phyloP scores from a whole-genome alignment of 176 grass and related monocot genomes.

The Stipa capillata region DNA sequence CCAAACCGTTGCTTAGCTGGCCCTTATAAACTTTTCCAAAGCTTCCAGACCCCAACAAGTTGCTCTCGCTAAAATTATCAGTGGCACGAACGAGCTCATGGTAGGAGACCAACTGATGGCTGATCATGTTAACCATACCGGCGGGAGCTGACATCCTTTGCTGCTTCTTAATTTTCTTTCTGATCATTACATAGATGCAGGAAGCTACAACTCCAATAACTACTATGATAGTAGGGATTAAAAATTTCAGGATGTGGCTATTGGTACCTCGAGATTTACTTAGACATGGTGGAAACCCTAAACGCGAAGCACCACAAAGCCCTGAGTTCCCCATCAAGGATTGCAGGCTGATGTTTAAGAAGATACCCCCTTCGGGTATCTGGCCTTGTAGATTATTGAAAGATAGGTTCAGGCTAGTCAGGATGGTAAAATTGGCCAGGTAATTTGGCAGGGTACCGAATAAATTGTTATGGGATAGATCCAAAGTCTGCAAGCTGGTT shows the following conservation, averaged over 20 bases:
- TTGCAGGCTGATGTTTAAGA: neutral
- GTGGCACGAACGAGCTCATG: neutral
- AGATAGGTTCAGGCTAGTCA: neutral
- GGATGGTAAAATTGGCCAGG: neutral
- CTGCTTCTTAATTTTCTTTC: neutral
- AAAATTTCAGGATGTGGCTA: neutral
- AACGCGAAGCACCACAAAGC: neutral
- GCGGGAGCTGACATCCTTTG: neutral
- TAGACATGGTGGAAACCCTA: neutral
- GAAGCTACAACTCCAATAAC: neutral
- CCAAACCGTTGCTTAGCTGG: neutral
- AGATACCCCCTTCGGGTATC: neutral
- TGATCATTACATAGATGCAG: neutral
- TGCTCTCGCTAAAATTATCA: neutral
- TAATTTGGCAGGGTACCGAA: neutral
- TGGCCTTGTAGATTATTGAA: neutral
- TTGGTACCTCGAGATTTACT: neutral
- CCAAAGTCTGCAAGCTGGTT: neutral
- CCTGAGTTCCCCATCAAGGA: neutral
- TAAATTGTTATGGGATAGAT: neutral
- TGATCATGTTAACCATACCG: neutral
- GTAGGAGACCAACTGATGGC: neutral
- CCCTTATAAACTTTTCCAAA: neutral
- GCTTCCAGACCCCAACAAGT: neutral
- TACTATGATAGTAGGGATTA: neutral